Base-by-base conservation (phyloP, 2,329 filamentous ascomycete genomes). In the Diaporthe ilicicola region DNA sequence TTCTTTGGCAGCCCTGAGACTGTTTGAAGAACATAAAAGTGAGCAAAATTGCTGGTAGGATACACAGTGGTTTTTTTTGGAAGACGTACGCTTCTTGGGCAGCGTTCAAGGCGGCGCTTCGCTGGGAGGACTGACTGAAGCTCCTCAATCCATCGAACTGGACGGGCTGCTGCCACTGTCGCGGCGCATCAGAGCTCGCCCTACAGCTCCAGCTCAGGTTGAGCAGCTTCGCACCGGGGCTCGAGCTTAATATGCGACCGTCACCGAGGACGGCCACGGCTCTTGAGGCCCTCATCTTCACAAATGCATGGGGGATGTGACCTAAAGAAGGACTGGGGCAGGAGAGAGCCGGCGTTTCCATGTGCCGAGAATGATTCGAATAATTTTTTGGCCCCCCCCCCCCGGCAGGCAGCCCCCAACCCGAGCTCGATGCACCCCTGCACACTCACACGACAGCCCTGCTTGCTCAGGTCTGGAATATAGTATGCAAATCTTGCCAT, bases 1-100 rank as follows among this genome's bases (percentile, higher is more conserved):
- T 64, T 89, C 84, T 74, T 89, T 86, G 9, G 87, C 86, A 73
- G 88, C 86, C 75, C 83, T 85, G 73, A 90, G 79, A 39, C 83
- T 85, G 70, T 70, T 29, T 1, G 34, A 12, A 24, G 44, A 39
- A 70, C 9, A 50, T 39, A 9, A n/a, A 34, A 53, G 44, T 73
- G 12, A 67, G 46, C 56, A n/a, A 22, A 32, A 10, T 32, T 22
- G 34, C 13, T n/a, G 15, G 15, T 27, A 5, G 22, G 19, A 37
- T 4, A 12, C 19, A 17, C 0, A 19, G 8, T 27, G 2, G n/a
- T n/a, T 3, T 8, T 1, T 22, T 4, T 3, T 22, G 44, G 24
- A 17, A 37, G 7, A 67, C 70, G 2, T 79, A 84, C 82, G 83
- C 83, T 73, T 78, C 80, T 53, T 79, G 76, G 19, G 82, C 83